Evolutionary conservation across 1,284 basidiomycete genomes (phyloP).

Genomic region (Tremellales sp.): DNA sequence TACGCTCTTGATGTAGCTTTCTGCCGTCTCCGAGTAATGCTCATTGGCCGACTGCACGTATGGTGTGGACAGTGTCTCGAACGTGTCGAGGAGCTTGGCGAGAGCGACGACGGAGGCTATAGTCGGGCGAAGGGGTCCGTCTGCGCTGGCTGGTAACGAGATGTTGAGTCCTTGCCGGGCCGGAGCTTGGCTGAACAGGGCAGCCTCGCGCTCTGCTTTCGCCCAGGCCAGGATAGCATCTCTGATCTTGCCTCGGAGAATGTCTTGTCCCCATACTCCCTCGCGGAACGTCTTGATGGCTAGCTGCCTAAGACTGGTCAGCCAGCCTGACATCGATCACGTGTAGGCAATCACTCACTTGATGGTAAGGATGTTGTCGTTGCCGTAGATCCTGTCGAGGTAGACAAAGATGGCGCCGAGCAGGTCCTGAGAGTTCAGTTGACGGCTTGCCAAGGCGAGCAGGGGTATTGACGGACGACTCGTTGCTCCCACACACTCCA

Average conservation of each 20-base stretch:
- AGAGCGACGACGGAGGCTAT: conserved; percentile 18
- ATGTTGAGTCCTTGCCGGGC: too few species aligned
- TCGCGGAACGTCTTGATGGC: conserved; percentile 56
- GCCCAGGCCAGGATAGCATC: conserved; percentile 58
- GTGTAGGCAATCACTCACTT: conserved; percentile 20
- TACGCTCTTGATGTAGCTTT: conserved; percentile 12
- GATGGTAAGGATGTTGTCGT: conserved; percentile 25
- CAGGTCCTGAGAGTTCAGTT: conserved; percentile 19
- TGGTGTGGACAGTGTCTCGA: conserved; percentile 18
- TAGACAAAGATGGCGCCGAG: conserved; percentile 43
- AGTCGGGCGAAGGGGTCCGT: conserved; percentile 9
- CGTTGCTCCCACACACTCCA: conserved; percentile 29
- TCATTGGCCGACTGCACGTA: conserved; percentile 22
- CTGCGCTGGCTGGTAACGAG: conserved; percentile 3
- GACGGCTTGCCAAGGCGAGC: not conserved
- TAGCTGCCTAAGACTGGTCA: conserved; percentile 51
- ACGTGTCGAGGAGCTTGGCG: conserved; percentile 17
- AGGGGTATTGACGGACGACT: conserved; percentile 28
- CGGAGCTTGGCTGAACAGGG: too few species aligned
- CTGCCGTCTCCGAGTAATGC: conserved; percentile 20
- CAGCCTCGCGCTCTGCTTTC: conserved; percentile 53
- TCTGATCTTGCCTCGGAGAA: conserved; percentile 53
- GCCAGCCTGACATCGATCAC: not conserved
- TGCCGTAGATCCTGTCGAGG: conserved; percentile 41
- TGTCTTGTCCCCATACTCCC: conserved; percentile 55